Conservation (phyloP, 2,329 filamentous ascomycete species). For the Microcyclosporella mali region DNA sequence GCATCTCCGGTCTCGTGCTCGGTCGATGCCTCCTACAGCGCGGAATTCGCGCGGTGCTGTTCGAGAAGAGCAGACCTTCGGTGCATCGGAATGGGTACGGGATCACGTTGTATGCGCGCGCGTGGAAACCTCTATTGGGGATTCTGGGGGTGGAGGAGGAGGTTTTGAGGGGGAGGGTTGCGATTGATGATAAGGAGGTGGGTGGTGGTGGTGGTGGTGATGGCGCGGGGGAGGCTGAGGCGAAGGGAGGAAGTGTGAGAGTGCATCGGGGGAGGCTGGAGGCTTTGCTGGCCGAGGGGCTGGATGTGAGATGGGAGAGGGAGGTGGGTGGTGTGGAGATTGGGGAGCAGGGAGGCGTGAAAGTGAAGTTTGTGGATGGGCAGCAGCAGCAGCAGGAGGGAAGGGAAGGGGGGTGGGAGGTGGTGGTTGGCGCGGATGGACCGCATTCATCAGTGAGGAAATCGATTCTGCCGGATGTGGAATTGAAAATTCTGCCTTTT, state of each 20-base stretch:
- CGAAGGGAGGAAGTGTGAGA: constrained; percentile 25
- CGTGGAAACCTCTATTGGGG: constrained; percentile 31
- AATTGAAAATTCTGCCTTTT: constrained; percentile 33
- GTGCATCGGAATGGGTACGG: constrained; percentile 32
- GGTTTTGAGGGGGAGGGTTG: constrained; percentile 28
- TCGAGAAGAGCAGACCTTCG: constrained; percentile 28
- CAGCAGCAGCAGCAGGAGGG: no score
- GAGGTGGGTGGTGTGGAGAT: constrained; percentile 15
- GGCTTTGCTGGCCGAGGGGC: constrained; percentile 29
- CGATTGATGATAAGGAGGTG: constrained; percentile 27
- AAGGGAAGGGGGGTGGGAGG: constrained; percentile 8
- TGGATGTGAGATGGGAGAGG: constrained; percentile 34
- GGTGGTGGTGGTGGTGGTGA: constrained; percentile 25
- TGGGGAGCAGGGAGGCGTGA: constrained; percentile 1
- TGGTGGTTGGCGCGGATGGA: constrained; percentile 36
- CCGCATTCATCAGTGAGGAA: constrained; percentile 33
- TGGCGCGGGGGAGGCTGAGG: not conserved
- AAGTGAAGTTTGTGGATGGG: constrained; percentile 4
- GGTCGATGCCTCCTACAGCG: constrained; percentile 30
- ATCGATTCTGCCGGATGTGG: constrained; percentile 20
- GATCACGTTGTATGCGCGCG: constrained; percentile 34
- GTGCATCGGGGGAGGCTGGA: constrained; percentile 35
- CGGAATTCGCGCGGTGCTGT: constrained; percentile 31
- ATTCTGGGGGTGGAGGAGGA: constrained; percentile 30
- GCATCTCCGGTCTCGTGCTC: constrained; percentile 41